A percentile compares a stretch with the other conserved stretches of the same genome.
These are phyloP conservation scores for Ulota crispa DNA, from an alignment of 225 moss, liverwort and hornwort species.

Conservation along the genomic window DNA sequence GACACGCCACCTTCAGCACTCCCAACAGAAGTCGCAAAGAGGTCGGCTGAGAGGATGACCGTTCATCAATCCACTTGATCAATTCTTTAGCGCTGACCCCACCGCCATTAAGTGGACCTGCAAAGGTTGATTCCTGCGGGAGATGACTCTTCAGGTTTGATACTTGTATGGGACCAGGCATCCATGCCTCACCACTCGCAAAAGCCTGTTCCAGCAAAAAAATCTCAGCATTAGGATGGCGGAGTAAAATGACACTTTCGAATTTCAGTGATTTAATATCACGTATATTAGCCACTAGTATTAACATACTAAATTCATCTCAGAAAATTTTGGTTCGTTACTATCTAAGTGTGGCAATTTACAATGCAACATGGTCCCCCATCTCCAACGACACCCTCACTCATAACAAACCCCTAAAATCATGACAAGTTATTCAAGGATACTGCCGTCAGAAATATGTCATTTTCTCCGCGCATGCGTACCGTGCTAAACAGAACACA, in stretches of 20 bases:
- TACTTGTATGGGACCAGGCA: slow-evolving; percentile 66
- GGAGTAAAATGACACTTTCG: not conserved
- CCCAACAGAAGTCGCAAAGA: slow-evolving; percentile 71
- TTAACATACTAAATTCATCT: not conserved
- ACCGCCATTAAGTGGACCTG: slow-evolving; percentile 71
- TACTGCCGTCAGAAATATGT: slow-evolving; percentile 27
- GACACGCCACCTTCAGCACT: slow-evolving; percentile 79
- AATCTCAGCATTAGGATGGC: slow-evolving; percentile 6
- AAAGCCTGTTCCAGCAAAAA: slow-evolving; percentile 47
- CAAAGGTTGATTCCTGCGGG: slow-evolving; percentile 37
- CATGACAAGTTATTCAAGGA: not conserved
- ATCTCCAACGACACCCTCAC: not conserved
- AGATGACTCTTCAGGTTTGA: slow-evolving; percentile 57
- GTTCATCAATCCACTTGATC: slow-evolving; percentile 87
- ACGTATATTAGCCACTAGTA: slow-evolving; percentile 1
- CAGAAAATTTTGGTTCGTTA: slow-evolving; percentile 13
- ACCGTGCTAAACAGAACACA: slow-evolving; percentile 27
- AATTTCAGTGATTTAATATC: not conserved
- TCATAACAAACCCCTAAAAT: not conserved
- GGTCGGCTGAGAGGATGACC: slow-evolving; percentile 47
- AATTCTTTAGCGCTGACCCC: slow-evolving; percentile 70
- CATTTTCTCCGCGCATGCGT: not conserved
- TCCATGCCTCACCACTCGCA: slow-evolving; percentile 76
- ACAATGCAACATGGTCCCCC: not conserved
- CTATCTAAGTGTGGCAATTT: not conserved